Base-by-base conservation (phyloP, 306 rosid genomes). In the Castanea sativa region DNA sequence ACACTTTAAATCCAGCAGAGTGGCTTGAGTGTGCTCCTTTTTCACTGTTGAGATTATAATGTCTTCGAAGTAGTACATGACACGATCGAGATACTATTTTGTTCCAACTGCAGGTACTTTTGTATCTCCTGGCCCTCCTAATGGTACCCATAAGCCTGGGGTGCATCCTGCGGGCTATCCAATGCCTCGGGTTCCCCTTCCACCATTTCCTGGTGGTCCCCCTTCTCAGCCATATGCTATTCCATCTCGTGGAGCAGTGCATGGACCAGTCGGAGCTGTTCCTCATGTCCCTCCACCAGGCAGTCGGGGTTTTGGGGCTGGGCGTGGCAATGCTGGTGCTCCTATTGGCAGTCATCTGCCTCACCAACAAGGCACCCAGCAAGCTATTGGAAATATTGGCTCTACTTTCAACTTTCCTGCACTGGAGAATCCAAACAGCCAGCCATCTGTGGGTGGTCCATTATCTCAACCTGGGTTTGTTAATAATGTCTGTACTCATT, bases 201-300 rank as follows among this genome's bases (percentile, higher is more conserved):
- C 92, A 63, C 91, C 91, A 68, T 96, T 91, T 78, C 99, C 90
- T 75, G 96, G 94, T 56, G 94, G 96, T 74, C 92, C 96, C 23
- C 92, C 92, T n/a, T 93, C 98, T 75, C 99, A 96, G 80, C 98
- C 99, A n/a, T 96, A 96, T 88, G 93, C 98, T 77, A 96, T 96
- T 82, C 99, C 99, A 72, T 87, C 97, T 71, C 99, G 99, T 75
- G 98, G 94, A 77, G 96, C 92, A 56, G 94, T 91, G 41, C 99
- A 96, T 84, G 99, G 99, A 70, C 97, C 99, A 33, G 97, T 96
- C 57, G 99, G 99, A 86, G 96, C 98, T 76, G 97, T 93, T 87
- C 96, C 99, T 89, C 99, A 96, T 83, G 96, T 91, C 33, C 97
- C 99, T 77, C 85, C 92, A 69, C 93, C 94, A 71, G 99, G 98